A percentile compares a stretch with the other conserved stretches of the same genome.
Conservation (phyloP, 1,284 basidiomycete genomes). For the Athelia sp. region DNA sequence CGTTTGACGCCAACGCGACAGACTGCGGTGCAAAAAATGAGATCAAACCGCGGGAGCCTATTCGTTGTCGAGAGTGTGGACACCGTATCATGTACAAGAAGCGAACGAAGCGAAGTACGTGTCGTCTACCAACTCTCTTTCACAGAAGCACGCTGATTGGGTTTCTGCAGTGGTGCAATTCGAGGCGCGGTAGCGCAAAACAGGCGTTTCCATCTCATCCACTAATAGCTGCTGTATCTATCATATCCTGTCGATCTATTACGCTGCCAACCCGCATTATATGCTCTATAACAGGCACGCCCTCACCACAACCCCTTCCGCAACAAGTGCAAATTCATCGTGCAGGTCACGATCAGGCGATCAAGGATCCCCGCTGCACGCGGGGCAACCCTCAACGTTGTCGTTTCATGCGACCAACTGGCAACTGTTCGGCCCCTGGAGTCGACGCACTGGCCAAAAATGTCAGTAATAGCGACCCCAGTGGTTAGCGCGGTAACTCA, state of each 20-base stretch:
- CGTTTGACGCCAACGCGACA: conserved; percentile 24
- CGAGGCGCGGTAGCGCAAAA: conserved; percentile 62
- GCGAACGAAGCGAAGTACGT: conserved; percentile 90
- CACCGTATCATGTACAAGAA: conserved; percentile 99
- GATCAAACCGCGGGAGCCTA: conserved; percentile 91
- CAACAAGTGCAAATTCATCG: conserved; percentile 51
- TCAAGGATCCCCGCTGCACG: conserved; percentile 41
- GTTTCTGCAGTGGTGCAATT: conserved; percentile 73
- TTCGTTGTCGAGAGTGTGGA: conserved; percentile 95
- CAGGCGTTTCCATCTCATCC: not conserved
- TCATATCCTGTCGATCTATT: no score
- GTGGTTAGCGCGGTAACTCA: conserved; percentile 23
- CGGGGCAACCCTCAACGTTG: conserved; percentile 33
- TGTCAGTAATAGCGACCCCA: not conserved
- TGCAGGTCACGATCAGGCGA: conserved; percentile 49
- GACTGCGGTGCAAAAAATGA: conserved; percentile 94
- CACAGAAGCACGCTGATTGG: conserved; percentile 11
- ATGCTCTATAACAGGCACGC: no score
- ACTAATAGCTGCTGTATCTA: not conserved
- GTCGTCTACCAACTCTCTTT: not conserved
- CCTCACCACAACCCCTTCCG: conserved; percentile 35
- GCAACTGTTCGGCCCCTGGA: conserved; percentile 43
- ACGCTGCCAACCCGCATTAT: not conserved
- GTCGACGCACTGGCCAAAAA: conserved; percentile 40
- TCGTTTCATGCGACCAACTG: conserved; percentile 37